Conservation (phyloP, 176 grass and related monocot genomes). For the Triticum timopheevii region DNA sequence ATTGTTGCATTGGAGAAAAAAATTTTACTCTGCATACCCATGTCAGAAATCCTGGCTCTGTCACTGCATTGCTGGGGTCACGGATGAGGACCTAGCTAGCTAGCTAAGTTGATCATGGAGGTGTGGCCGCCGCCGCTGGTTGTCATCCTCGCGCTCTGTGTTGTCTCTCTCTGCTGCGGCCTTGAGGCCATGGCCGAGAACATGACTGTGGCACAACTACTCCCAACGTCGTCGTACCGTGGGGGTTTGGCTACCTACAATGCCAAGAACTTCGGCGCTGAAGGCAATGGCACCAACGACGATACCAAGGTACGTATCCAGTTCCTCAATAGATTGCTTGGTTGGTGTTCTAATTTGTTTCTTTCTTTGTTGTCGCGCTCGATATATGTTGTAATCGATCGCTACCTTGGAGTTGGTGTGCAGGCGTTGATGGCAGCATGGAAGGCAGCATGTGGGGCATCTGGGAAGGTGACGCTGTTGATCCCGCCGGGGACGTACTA, state of each 20-base stretch:
- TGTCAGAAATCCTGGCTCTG: not conserved
- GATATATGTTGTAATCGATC: not conserved
- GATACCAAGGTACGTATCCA: constrained; percentile 35
- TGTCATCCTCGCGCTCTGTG: not conserved
- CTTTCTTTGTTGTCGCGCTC: not conserved
- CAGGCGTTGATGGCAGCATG: constrained; percentile 52
- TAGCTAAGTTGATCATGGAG: constrained; percentile 21
- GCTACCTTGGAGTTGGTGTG: not conserved
- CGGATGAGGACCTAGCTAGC: not conserved
- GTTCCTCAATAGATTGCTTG: not conserved
- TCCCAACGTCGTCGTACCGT: not conserved
- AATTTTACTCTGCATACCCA: not conserved
- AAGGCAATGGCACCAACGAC: constrained; percentile 40
- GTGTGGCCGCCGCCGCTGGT: not conserved
- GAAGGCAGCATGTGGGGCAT: constrained; percentile 42
- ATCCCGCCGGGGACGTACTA: constrained; percentile 34
- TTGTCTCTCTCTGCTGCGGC: not conserved
- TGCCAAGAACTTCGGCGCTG: constrained; percentile 44
- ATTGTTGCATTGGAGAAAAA: not conserved
- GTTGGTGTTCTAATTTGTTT: not conserved
- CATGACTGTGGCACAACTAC: not conserved
- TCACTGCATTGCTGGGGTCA: not conserved
- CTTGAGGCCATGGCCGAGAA: not conserved
- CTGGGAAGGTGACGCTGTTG: constrained; percentile 32
- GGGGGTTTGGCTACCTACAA: constrained; percentile 7